phyloP scores from a whole-genome alignment of 441 rosid genomes.

The Gossypium trilobum region DNA sequence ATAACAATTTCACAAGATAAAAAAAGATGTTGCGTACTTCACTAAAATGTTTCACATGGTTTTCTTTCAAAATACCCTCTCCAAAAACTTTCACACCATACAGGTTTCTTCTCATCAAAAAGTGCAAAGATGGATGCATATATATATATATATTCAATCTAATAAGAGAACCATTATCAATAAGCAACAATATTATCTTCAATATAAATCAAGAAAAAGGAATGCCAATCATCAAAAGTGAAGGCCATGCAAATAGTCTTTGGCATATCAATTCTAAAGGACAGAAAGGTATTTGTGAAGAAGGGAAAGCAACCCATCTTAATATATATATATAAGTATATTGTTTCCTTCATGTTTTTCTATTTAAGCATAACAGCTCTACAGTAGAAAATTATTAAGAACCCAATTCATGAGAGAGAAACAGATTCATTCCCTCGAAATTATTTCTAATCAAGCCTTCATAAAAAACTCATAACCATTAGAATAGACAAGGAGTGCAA shows the following conservation, averaged over 20 bases:
- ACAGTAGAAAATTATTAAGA: background rate
- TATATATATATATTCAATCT: background rate
- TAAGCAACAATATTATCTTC: background rate
- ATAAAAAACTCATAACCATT: background rate
- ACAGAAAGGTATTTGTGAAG: background rate
- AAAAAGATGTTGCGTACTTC: background rate
- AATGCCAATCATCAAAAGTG: background rate
- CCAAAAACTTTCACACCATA: background rate
- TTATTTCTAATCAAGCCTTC: background rate
- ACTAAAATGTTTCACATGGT: background rate
- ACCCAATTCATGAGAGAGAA: background rate
- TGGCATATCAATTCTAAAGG: background rate
- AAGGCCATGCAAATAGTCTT: background rate
- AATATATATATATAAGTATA: background rate
- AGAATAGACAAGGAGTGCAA: background rate
- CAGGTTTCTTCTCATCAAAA: background rate
- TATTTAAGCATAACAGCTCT: background rate
- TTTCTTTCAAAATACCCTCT: background rate
- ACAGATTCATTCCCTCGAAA: background rate
- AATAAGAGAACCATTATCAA: background rate
- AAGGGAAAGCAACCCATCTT: background rate
- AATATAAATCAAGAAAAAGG: background rate
- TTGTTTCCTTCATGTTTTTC: background rate
- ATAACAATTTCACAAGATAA: background rate
- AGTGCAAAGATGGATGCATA: background rate